A percentile compares a stretch with the other conserved stretches of the same genome.
Evolutionary conservation across 805 yeast species (phyloP).

Genomic region (Ogataea allantospora): DNA sequence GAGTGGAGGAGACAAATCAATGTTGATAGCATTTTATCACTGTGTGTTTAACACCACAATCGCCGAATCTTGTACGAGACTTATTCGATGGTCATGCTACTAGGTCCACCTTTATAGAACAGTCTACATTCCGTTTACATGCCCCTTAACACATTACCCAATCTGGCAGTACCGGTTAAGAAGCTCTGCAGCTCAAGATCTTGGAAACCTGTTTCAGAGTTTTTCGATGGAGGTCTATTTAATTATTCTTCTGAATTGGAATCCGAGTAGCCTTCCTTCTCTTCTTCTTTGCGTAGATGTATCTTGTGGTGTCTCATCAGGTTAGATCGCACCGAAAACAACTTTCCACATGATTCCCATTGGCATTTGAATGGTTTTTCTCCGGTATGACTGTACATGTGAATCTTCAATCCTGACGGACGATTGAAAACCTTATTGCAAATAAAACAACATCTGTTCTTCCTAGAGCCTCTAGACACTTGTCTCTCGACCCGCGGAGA

Average conservation of each 20-base stretch:
- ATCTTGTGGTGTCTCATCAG: slow-evolving; percentile 76
- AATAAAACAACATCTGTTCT: slow-evolving; percentile 38
- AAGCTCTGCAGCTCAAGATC: background rate
- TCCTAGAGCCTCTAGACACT: slow-evolving; percentile 1
- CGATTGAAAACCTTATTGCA: slow-evolving; percentile 79
- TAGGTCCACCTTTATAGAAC: too few species aligned
- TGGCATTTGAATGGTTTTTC: slow-evolving; percentile 66
- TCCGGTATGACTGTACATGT: slow-evolving; percentile 78
- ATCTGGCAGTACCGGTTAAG: background rate
- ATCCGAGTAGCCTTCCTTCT: slow-evolving; percentile 4
- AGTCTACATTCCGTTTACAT: too few species aligned
- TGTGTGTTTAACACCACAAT: too few species aligned
- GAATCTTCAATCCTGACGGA: slow-evolving; percentile 80
- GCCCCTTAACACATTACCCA: background rate
- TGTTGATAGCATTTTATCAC: too few species aligned
- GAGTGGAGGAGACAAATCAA: too few species aligned
- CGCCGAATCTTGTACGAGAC: background rate
- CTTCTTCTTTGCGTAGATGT: slow-evolving; percentile 41
- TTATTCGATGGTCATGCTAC: too few species aligned
- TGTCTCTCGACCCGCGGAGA: background rate
- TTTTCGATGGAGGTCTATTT: background rate
- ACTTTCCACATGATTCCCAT: slow-evolving; percentile 64
- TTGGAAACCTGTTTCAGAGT: background rate
- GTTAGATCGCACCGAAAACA: slow-evolving; percentile 75
- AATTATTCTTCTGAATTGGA: background rate